These are phyloP conservation scores for Tricholoma terreum DNA, from an alignment of 768 basidiomycete species.

Conservation along the genomic window DNA sequence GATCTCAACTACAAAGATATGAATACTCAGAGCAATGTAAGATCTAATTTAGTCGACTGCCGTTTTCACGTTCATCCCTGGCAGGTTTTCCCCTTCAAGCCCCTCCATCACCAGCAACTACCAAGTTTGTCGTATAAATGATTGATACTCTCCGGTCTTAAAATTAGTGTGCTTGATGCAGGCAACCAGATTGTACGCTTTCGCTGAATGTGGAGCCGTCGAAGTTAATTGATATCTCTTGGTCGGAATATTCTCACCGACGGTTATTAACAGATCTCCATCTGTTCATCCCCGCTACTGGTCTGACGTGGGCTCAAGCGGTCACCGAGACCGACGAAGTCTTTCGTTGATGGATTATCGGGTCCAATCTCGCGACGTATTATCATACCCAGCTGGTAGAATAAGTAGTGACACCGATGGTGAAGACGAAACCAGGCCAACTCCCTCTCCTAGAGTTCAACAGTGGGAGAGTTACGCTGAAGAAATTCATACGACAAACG, in stretches of 20 bases:
- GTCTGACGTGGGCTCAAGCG: not conserved
- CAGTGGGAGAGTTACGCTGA: constrained; percentile 21
- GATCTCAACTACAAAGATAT: not conserved
- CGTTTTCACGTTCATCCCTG: not conserved
- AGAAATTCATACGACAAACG: constrained; percentile 14
- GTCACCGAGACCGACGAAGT: not conserved
- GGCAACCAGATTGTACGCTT: not conserved
- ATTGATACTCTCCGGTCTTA: not conserved
- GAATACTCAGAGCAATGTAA: not conserved
- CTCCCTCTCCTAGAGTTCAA: not conserved
- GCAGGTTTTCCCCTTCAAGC: not conserved
- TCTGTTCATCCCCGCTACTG: not conserved
- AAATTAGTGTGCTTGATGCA: not conserved
- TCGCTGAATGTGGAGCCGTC: not conserved
- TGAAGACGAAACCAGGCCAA: not conserved
- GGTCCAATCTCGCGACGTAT: not conserved
- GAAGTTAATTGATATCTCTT: not conserved
- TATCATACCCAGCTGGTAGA: not conserved
- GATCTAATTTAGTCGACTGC: not conserved
- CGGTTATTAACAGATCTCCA: not conserved
- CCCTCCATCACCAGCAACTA: not conserved
- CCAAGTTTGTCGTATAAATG: not conserved
- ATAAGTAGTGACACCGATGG: not conserved
- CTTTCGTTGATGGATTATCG: not conserved
- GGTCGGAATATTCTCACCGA: not conserved